A percentile compares a stretch with the other conserved stretches of the same genome.
These are phyloP conservation scores for Phylloporus scabripes DNA, from an alignment of 768 basidiomycete genomes.

Conservation along the genomic window DNA sequence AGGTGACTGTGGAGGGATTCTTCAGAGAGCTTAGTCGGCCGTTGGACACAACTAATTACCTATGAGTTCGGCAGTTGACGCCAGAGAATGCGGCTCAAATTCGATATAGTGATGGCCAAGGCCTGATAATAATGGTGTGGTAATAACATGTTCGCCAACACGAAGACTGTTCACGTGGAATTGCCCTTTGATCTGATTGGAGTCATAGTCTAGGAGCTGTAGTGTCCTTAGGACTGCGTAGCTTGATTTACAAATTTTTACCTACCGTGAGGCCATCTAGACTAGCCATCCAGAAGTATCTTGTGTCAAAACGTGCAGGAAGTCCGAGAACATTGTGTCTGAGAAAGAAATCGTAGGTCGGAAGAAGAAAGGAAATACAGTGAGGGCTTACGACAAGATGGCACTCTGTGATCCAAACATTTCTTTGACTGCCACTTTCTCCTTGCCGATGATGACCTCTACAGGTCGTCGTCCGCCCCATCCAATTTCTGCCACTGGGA, in stretches of 20 bases:
- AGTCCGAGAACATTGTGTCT: conserved; percentile 58
- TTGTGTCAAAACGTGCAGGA: conserved; percentile 58
- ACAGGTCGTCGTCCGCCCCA: conserved; percentile 51
- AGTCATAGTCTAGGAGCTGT: conserved; percentile 51
- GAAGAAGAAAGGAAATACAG: not conserved
- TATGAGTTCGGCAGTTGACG: conserved; percentile 48
- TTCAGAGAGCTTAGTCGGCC: conserved; percentile 3
- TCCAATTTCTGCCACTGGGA: conserved; percentile 40
- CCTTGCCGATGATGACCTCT: conserved; percentile 46
- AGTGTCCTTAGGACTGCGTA: conserved; percentile 1
- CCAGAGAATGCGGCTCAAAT: conserved; percentile 45
- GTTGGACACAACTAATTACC: conserved; percentile 23
- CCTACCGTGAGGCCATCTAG: conserved; percentile 47
- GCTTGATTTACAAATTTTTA: conserved; percentile 3
- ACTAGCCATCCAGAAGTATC: conserved; percentile 57
- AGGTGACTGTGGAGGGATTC: conserved; percentile 41
- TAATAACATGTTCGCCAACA: conserved; percentile 40
- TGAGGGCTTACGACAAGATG: conserved; percentile 44
- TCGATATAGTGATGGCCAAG: conserved; percentile 56
- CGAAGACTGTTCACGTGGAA: conserved; percentile 49
- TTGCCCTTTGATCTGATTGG: conserved; percentile 43
- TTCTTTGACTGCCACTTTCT: conserved; percentile 46
- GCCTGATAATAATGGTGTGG: conserved; percentile 48
- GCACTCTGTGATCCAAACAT: conserved; percentile 54
- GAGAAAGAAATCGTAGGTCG: not conserved